Percentiles rank a stretch among this genome's conserved stretches.
Evolutionary conservation across 495 filamentous ascomycete species (phyloP).

Genomic region (Aspergillus funiculosus): DNA sequence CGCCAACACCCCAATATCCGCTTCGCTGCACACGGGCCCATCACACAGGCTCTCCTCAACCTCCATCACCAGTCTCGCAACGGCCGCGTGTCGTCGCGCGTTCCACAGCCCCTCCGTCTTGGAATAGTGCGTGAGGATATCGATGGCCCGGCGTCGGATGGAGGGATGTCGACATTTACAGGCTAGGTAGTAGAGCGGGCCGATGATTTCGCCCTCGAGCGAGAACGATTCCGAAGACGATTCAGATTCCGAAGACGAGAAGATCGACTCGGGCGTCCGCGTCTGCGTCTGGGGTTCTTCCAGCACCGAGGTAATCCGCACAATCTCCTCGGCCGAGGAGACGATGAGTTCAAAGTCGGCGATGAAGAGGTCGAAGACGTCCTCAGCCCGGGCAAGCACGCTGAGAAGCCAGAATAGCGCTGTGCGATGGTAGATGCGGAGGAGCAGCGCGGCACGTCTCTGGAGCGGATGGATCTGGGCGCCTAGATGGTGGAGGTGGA

Average conservation of each 20-base stretch:
- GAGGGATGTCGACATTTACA: slow-evolving; percentile 9
- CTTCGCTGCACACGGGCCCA: background rate
- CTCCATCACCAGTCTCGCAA: slow-evolving; percentile 7
- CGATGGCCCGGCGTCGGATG: slow-evolving; percentile 11
- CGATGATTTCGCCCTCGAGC: slow-evolving; percentile 16
- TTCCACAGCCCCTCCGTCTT: slow-evolving; percentile 16
- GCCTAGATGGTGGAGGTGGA: slow-evolving; percentile 1
- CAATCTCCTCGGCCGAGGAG: slow-evolving; percentile 5
- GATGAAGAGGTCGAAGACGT: background rate
- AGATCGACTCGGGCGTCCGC: too few species aligned
- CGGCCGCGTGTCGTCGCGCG: background rate
- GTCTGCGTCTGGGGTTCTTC: too few species aligned
- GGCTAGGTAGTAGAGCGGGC: slow-evolving; percentile 7
- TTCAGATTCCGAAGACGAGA: too few species aligned
- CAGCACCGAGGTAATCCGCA: too few species aligned
- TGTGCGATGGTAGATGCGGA: slow-evolving; percentile 7
- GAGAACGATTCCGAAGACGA: too few species aligned
- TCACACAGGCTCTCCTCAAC: slow-evolving; percentile 11
- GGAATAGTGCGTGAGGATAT: slow-evolving; percentile 1
- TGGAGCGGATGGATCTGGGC: background rate
- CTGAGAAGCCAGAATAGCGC: slow-evolving; percentile 3
- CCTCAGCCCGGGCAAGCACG: slow-evolving; percentile 3
- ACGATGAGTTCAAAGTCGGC: slow-evolving; percentile 5
- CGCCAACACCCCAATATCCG: background rate
- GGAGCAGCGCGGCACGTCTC: slow-evolving; percentile 7